Conservation (phyloP, 2,329 filamentous ascomycete genomes). For the Botrytis byssoidea region DNA sequence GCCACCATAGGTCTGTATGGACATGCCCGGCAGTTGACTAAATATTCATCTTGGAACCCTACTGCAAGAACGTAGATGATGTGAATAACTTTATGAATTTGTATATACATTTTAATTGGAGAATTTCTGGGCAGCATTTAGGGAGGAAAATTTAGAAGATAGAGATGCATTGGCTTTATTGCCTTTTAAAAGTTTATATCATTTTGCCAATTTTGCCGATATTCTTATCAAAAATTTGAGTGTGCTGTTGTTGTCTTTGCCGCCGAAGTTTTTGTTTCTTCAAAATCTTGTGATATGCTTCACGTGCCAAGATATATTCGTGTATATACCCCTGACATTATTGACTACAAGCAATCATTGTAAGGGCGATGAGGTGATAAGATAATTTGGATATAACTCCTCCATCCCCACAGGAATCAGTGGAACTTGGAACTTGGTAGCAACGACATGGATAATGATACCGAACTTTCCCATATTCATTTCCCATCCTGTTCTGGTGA, state of each 20-base stretch:
- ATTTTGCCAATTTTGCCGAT: not conserved
- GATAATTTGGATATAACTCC: not conserved
- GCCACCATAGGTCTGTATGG: conserved; percentile 18
- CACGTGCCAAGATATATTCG: not conserved
- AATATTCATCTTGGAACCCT: conserved; percentile 49
- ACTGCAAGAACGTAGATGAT: conserved; percentile 35
- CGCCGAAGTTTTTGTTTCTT: not conserved
- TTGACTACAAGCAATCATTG: not conserved
- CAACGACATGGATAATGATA: not conserved
- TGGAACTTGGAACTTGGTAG: not conserved
- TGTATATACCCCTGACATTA: not conserved
- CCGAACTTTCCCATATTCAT: not conserved
- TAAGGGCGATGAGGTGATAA: not conserved
- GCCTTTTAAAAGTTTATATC: not conserved
- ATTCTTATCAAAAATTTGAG: not conserved
- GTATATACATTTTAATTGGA: not conserved
- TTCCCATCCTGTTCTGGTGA: not conserved
- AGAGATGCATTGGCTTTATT: not conserved
- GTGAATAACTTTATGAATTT: not conserved
- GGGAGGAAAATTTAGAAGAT: not conserved
- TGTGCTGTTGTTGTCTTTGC: not conserved
- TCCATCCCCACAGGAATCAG: not conserved
- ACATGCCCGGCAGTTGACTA: conserved; percentile 31
- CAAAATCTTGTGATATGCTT: not conserved
- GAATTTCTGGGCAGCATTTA: not conserved